Evolutionary conservation across 805 yeast genomes (phyloP).

Genomic region (Pichia thaimueangensis): DNA sequence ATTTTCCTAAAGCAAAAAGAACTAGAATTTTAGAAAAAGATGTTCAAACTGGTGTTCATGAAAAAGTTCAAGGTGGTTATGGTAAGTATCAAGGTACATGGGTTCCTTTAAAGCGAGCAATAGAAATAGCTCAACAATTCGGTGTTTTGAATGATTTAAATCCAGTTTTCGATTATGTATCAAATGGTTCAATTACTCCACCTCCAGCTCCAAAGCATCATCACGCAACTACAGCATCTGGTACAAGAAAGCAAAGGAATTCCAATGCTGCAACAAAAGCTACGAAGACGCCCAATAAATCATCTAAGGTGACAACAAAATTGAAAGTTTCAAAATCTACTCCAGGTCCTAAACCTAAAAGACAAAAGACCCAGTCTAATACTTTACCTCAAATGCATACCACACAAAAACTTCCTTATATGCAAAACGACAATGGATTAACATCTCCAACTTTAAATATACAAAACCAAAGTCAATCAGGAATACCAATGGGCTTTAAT

Average conservation of each 20-base stretch:
- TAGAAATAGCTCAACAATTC: slow-evolving; percentile 56
- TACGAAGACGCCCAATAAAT: not conserved
- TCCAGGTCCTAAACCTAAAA: slow-evolving; percentile 11
- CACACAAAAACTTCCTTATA: no score
- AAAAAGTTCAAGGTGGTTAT: slow-evolving; percentile 94
- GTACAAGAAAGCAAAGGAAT: slow-evolving; percentile 19
- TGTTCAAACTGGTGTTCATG: slow-evolving; percentile 85
- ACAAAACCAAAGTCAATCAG: no score
- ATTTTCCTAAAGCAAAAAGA: slow-evolving; percentile 89
- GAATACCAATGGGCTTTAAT: no score
- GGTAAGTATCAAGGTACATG: slow-evolving; percentile 97
- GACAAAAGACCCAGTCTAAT: no score
- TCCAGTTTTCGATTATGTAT: slow-evolving; percentile 58
- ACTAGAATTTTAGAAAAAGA: slow-evolving; percentile 89
- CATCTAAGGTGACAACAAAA: slow-evolving; percentile 1
- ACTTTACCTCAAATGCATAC: no score
- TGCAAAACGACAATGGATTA: no score
- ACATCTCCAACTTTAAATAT: no score
- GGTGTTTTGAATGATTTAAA: slow-evolving; percentile 55
- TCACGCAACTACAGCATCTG: slow-evolving; percentile 48
- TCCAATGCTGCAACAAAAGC: not conserved
- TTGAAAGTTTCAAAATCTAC: slow-evolving; percentile 7
- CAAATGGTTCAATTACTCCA: slow-evolving; percentile 45
- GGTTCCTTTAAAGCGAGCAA: slow-evolving; percentile 81
- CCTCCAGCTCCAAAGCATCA: slow-evolving; percentile 63